A percentile compares a stretch with the other conserved stretches of the same genome.
phyloP scores from a whole-genome alignment of 768 basidiomycete genomes.

The Xerocomellus amylosporus region DNA sequence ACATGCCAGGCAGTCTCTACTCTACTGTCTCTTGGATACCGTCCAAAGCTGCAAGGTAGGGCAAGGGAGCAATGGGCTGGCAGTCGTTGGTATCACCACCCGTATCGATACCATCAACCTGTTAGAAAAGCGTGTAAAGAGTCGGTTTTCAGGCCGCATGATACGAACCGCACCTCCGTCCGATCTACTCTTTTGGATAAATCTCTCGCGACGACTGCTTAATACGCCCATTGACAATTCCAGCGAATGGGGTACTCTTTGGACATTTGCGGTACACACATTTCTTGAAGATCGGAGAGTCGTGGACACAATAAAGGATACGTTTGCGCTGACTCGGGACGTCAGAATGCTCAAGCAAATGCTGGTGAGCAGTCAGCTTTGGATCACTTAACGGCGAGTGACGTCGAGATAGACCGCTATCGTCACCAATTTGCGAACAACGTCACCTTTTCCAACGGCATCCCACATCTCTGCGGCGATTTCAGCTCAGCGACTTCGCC shows the following conservation, averaged over 20 bases:
- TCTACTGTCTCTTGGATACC: constrained; percentile 95
- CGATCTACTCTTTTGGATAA: constrained; percentile 48
- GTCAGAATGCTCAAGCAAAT: constrained; percentile 55
- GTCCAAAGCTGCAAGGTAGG: constrained; percentile 79
- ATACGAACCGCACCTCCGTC: constrained; percentile 68
- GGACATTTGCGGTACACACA: constrained; percentile 54
- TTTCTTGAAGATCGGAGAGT: constrained; percentile 54
- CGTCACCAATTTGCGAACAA: constrained; percentile 45
- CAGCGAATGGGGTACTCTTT: constrained; percentile 57
- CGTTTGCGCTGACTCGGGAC: constrained; percentile 60
- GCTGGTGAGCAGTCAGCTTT: constrained; percentile 47
- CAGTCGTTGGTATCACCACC: constrained; percentile 82
- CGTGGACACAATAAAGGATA: constrained; percentile 49
- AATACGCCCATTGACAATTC: constrained; percentile 24
- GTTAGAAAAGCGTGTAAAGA: constrained; percentile 96
- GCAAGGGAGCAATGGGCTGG: constrained; percentile 61
- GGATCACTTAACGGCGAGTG: constrained; percentile 1
- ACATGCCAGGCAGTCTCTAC: constrained; percentile 86
- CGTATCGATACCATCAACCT: constrained; percentile 85
- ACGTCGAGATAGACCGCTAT: constrained; percentile 39
- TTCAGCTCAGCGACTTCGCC: constrained; percentile 54
- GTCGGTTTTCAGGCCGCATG: constrained; percentile 91
- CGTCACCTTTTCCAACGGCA: constrained; percentile 52
- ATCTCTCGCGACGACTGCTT: constrained; percentile 48
- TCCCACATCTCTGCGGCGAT: constrained; percentile 43